Conservation (phyloP, 441 rosid species). For the Pelargonium australe region DNA sequence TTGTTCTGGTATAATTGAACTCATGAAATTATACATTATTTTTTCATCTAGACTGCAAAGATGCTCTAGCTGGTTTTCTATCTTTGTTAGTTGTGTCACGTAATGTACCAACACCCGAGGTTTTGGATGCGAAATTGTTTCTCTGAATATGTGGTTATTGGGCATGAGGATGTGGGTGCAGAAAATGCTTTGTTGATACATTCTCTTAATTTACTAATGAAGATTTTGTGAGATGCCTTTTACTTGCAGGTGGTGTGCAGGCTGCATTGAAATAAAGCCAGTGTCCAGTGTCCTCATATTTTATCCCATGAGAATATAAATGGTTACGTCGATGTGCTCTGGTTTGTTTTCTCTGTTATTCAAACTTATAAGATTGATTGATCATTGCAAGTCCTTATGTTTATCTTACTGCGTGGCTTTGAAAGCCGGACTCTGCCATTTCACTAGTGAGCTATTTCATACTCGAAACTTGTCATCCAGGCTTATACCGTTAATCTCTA, state of each 20-base stretch:
- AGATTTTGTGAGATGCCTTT: slow-evolving; percentile 10
- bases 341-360: neutral
- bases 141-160: neutral
- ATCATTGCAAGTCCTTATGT: slow-evolving; percentile 7
- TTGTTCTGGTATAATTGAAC: neutral
- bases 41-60: neutral
- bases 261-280: neutral
- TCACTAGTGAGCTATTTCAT: too few species aligned
- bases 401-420: neutral
- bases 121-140: neutral
- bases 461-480: too few species aligned
- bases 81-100: neutral
- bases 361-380: slow-evolving; percentile 2
- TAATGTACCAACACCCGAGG: neutral
- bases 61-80: neutral
- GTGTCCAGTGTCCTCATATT: neutral
- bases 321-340: neutral
- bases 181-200: neutral
- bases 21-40: neutral
- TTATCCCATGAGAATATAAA: neutral
- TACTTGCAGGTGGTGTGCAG: slow-evolving; percentile 14
- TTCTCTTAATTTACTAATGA: slow-evolving; percentile 8
- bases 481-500: too few species aligned
- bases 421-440: neutral
- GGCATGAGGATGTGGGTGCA: neutral